These are phyloP conservation scores for Aspergillus clavatus DNA, from an alignment of 2,329 filamentous ascomycete species.

Conservation along the genomic window DNA sequence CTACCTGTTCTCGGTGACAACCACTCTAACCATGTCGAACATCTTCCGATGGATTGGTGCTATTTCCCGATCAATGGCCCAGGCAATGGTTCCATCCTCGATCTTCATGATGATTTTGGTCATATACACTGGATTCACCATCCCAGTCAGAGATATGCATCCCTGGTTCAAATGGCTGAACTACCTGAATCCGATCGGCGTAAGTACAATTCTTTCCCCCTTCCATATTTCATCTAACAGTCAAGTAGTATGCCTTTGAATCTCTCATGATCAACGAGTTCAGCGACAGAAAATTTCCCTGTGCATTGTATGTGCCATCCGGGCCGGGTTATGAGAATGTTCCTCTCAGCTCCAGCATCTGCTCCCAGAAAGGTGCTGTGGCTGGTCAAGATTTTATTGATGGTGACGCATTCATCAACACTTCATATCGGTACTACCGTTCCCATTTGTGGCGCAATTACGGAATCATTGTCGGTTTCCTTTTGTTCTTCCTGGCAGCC, in stretches of 20 bases:
- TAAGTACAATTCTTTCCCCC: conserved; percentile 9
- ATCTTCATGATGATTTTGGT: conserved; percentile 43
- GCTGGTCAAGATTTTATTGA: conserved; percentile 51
- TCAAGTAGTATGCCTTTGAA: conserved; percentile 65
- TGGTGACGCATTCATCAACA: conserved; percentile 55
- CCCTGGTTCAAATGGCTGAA: conserved; percentile 80
- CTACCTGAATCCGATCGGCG: conserved; percentile 69
- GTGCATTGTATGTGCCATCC: conserved; percentile 43
- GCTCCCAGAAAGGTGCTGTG: conserved; percentile 54
- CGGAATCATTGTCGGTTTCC: conserved; percentile 61
- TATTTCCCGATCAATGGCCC: conserved; percentile 61
- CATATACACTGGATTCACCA: conserved; percentile 49
- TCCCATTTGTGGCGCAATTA: conserved; percentile 63
- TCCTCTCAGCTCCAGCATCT: conserved; percentile 45
- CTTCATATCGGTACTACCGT: conserved; percentile 53
- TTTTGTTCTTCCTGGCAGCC: conserved; percentile 52
- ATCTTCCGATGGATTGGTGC: conserved; percentile 76
- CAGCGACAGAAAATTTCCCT: conserved; percentile 54
- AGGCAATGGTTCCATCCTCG: conserved; percentile 53
- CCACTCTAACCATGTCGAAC: conserved; percentile 76
- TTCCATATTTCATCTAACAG: not conserved
- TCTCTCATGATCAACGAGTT: conserved; percentile 83
- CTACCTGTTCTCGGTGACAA: conserved; percentile 67
- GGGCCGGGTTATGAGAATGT: conserved; percentile 40
- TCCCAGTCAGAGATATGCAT: conserved; percentile 59